A percentile compares a stretch with the other conserved stretches of the same genome.
Evolutionary conservation across 2,329 filamentous ascomycete genomes (phyloP).

Genomic region (Celoporthe dispersa): DNA sequence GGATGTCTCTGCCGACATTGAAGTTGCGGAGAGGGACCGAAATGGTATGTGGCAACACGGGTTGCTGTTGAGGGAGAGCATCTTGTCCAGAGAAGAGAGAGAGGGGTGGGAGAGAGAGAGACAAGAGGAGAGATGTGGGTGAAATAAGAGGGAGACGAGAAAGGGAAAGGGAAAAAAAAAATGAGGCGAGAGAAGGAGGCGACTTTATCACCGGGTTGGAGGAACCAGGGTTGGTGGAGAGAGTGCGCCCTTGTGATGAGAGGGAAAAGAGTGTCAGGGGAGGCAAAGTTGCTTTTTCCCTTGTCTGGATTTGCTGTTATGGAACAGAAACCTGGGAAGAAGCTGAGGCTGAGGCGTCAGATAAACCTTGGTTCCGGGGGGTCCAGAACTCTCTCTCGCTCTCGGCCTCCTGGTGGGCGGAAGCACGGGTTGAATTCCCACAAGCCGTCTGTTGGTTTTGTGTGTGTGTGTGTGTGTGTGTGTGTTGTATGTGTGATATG

Average conservation of each 20-base stretch:
- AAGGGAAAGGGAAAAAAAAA: background rate
- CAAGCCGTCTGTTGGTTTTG: background rate
- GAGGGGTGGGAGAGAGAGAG: background rate
- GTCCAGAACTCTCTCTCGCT: constrained; percentile 6
- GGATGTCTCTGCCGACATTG: constrained; percentile 13
- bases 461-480: background rate
- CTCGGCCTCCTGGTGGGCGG: constrained; percentile 1
- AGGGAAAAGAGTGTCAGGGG: background rate
- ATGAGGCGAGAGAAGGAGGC: background rate
- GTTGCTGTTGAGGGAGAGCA: constrained; percentile 25
- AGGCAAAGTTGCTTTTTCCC: constrained; percentile 10
- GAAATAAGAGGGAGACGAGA: background rate
- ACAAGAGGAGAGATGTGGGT: background rate
- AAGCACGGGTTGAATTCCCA: background rate
- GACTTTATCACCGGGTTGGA: background rate
- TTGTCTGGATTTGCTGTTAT: constrained; percentile 4
- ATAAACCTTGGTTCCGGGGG: constrained; percentile 18
- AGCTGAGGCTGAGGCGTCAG: constrained; percentile 21
- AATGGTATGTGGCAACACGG: constrained; percentile 25
- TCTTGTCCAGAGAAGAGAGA: constrained; percentile 12
- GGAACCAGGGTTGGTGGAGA: background rate
- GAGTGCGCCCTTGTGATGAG: background rate
- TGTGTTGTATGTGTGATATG: background rate
- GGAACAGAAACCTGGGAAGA: constrained; percentile 1
- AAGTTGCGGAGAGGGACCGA: constrained; percentile 10